These are phyloP conservation scores for Discostella stelligera DNA, from an alignment of 352 stramenopile genomes.

Conservation along the genomic window DNA sequence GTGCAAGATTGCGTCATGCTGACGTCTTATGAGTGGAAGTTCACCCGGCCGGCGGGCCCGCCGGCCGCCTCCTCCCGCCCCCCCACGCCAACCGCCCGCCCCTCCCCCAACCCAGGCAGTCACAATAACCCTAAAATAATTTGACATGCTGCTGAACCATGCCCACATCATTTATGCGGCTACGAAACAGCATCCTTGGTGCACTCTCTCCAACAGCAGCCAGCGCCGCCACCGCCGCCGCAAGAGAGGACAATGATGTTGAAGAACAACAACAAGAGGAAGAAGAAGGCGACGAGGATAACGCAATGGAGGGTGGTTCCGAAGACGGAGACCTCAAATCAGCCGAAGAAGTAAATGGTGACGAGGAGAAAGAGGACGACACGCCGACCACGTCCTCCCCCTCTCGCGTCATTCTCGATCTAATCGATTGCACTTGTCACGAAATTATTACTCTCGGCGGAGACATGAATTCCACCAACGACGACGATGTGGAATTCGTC, in stretches of 20 bases:
- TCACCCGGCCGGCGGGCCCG: too few species aligned
- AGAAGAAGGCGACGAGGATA: neutral
- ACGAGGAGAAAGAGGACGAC: neutral
- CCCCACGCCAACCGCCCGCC: too few species aligned
- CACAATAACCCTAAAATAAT: too few species aligned
- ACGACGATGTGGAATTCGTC: neutral
- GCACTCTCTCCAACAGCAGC: neutral
- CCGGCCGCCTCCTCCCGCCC: too few species aligned
- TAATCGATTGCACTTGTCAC: slow-evolving; percentile 33
- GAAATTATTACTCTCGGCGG: slow-evolving; percentile 26
- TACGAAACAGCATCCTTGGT: neutral
- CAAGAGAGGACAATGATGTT: neutral
- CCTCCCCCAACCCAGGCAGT: too few species aligned
- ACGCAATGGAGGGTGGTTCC: neutral
- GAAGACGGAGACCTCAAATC: neutral
- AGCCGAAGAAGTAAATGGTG: neutral
- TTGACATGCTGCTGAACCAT: too few species aligned
- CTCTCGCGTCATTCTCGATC: slow-evolving; percentile 8
- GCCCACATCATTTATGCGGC: neutral
- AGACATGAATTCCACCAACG: neutral
- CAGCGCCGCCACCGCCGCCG: neutral
- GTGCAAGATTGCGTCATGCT: too few species aligned
- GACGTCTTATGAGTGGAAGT: too few species aligned
- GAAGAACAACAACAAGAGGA: neutral
- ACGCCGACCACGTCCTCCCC: slow-evolving; percentile 2